phyloP scores from a whole-genome alignment of 495 filamentous ascomycete species.

The Saxophila tyrrhenica region DNA sequence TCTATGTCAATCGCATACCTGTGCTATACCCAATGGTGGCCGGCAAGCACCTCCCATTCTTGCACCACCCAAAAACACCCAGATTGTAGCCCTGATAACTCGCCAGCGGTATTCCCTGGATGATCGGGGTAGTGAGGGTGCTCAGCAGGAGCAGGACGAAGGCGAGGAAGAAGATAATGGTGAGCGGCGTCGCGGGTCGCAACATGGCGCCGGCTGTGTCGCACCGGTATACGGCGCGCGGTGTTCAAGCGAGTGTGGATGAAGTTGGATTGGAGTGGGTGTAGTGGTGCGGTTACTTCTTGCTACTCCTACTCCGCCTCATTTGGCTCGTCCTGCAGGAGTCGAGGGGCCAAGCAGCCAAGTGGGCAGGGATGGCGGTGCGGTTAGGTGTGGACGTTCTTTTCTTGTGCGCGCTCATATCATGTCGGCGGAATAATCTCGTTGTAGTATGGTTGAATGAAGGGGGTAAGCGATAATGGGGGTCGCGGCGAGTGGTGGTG shows the following conservation, averaged over 20 bases:
- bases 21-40: slow-evolving; percentile 77
- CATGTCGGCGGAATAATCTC: neutral
- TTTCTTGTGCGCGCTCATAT: neutral
- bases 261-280: no score
- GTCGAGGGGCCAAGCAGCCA: no score
- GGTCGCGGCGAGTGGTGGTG: neutral
- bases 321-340: no score
- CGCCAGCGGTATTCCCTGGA: slow-evolving; percentile 72
- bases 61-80: slow-evolving; percentile 89
- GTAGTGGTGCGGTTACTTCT: no score
- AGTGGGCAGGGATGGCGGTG: no score
- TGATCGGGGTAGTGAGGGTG: slow-evolving; percentile 86
- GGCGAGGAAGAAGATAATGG: slow-evolving; percentile 71
- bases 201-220: slow-evolving; percentile 39
- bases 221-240: neutral
- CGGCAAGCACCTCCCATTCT: slow-evolving; percentile 47
- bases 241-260: neutral
- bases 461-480: neutral
- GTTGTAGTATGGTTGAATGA: no score
- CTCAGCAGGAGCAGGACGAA: slow-evolving; percentile 78
- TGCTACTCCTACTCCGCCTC: no score
- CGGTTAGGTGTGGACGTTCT: neutral
- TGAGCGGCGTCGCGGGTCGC: slow-evolving; percentile 86
- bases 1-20: slow-evolving; percentile 40
- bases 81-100: slow-evolving; percentile 66